Conservation (phyloP, 2,329 filamentous ascomycete genomes). For the Calonectria leucothoes region DNA sequence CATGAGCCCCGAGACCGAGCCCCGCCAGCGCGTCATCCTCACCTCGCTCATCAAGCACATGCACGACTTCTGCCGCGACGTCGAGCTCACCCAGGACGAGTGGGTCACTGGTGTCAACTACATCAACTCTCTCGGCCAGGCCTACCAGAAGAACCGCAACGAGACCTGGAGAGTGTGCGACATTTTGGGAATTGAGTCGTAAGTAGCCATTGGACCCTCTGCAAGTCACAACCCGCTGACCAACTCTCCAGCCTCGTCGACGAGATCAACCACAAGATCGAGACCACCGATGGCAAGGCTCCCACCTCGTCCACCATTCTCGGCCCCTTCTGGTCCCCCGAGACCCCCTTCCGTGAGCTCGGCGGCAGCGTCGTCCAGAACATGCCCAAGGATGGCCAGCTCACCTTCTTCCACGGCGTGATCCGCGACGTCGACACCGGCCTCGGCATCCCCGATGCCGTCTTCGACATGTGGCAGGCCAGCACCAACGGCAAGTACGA, state of each 20-base stretch:
- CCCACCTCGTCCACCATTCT: conserved; percentile 83
- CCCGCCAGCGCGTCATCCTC: conserved; percentile 74
- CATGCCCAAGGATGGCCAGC: conserved; percentile 66
- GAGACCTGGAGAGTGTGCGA: conserved; percentile 80
- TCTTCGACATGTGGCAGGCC: conserved; percentile 84
- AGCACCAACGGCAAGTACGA: conserved; percentile 82
- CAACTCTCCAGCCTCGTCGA: conserved; percentile 60
- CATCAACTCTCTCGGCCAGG: conserved; percentile 79
- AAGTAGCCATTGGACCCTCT: conserved; percentile 44
- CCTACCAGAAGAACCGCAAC: conserved; percentile 75
- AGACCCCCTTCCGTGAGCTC: conserved; percentile 77
- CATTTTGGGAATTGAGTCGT: conserved; percentile 80
- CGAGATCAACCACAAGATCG: conserved; percentile 73
- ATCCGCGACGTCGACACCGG: conserved; percentile 74
- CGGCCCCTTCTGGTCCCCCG: conserved; percentile 82
- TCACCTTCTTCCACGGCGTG: conserved; percentile 76
- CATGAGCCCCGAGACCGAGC: conserved; percentile 76
- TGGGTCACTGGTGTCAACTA: conserved; percentile 82
- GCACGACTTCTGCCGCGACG: conserved; percentile 82
- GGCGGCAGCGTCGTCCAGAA: conserved; percentile 76
- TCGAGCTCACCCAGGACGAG: conserved; percentile 81
- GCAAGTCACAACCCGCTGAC: not conserved
- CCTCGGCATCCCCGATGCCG: conserved; percentile 73
- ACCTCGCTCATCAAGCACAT: conserved; percentile 75
- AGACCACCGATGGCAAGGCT: conserved; percentile 69